Conservation (phyloP, 805 yeast species). For the Starmerella apis region DNA sequence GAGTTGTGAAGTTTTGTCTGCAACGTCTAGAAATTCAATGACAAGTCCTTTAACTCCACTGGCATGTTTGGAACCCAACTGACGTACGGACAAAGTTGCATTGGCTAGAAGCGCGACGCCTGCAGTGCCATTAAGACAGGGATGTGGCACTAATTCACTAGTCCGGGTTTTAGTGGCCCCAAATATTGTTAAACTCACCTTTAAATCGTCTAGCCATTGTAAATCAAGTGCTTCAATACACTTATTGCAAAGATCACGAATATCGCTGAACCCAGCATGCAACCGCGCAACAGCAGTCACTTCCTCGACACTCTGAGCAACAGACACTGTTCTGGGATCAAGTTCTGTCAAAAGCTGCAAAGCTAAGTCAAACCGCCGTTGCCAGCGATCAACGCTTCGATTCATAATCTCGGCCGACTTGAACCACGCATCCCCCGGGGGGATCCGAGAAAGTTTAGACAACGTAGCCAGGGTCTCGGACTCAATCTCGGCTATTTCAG, state of each 20-base stretch:
- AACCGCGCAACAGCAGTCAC: neutral
- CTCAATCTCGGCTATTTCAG: constrained; percentile 9
- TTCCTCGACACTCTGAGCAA: neutral
- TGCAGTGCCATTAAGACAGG: neutral
- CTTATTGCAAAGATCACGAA: constrained; percentile 1
- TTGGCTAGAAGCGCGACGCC: neutral
- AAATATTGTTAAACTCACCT: neutral
- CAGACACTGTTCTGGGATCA: neutral
- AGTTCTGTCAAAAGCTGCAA: constrained; percentile 1
- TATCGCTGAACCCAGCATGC: constrained; percentile 8
- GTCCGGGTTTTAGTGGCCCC: neutral
- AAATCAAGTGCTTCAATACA: constrained; percentile 11
- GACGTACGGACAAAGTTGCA: neutral
- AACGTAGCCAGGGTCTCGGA: neutral
- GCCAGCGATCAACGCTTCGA: constrained; percentile 8
- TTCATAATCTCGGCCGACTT: constrained; percentile 3
- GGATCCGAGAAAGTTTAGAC: neutral
- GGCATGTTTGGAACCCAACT: neutral
- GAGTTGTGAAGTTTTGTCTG: neutral
- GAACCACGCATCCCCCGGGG: neutral
- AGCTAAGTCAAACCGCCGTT: neutral
- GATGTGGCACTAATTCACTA: neutral
- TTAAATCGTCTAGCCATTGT: constrained; percentile 5
- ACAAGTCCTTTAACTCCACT: neutral
- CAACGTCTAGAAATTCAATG: neutral